Percentiles rank a stretch among this genome's conserved stretches.
Conservation (phyloP, 2,329 filamentous ascomycete species). For the Claviceps monticola region DNA sequence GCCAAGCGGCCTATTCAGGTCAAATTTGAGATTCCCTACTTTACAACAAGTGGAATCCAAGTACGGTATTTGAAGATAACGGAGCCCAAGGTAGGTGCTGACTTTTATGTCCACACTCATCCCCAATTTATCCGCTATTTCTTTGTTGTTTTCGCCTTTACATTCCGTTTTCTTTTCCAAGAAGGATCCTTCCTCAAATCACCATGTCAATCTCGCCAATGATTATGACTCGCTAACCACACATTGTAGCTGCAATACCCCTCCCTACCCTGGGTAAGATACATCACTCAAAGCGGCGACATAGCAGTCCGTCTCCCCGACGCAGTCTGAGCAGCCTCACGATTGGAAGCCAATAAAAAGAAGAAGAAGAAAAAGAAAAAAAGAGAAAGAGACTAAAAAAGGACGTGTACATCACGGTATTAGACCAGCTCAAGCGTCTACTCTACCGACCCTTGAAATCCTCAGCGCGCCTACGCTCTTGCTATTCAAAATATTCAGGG, state of each 20-base stretch:
- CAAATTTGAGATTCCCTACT: slow-evolving; percentile 99
- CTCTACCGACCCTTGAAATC: neutral
- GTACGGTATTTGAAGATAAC: slow-evolving; percentile 98
- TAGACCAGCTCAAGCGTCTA: neutral
- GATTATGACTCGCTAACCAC: neutral
- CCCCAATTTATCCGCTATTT: neutral
- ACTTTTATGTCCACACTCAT: neutral
- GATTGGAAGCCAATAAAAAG: neutral
- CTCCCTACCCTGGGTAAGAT: slow-evolving; percentile 91
- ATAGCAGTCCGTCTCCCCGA: slow-evolving; percentile 94
- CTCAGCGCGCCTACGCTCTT: neutral
- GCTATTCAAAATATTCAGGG: neutral
- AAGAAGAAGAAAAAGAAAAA: neutral
- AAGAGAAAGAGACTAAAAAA: too few species aligned
- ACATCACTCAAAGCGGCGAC: slow-evolving; percentile 96
- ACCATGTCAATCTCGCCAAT: too few species aligned
- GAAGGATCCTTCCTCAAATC: too few species aligned
- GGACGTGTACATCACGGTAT: neutral
- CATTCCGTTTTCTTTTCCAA: too few species aligned
- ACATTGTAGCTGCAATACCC: slow-evolving; percentile 77
- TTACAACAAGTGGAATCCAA: slow-evolving; percentile 98
- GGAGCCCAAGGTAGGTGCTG: slow-evolving; percentile 74
- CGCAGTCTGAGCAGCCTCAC: slow-evolving; percentile 39
- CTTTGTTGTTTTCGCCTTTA: too few species aligned
- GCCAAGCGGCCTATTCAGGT: slow-evolving; percentile 92